phyloP scores from a whole-genome alignment of 257 asterid species.

The Nicotiana knightiana region DNA sequence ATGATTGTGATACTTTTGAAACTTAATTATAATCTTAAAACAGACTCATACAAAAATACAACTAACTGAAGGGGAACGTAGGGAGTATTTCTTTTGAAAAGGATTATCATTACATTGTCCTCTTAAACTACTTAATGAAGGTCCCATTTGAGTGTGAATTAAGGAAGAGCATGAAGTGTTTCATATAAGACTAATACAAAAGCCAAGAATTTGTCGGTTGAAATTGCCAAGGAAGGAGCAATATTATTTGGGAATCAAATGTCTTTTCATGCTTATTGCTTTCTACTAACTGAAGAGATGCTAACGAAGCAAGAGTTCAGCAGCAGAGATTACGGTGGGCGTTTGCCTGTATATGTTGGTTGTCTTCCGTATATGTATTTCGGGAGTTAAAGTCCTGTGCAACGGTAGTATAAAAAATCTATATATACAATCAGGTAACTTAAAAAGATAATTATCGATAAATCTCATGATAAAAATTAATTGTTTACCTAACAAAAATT shows the following conservation, averaged over 20 bases:
- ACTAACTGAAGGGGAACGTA: too few relatives aligned
- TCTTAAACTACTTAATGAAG: background rate
- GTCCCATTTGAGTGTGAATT: background rate
- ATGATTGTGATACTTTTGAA: too few relatives aligned
- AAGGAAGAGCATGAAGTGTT: background rate
- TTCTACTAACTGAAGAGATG: background rate
- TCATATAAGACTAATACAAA: background rate
- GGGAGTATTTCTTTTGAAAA: background rate
- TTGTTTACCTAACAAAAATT: too few relatives aligned
- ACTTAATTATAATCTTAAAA: too few relatives aligned
- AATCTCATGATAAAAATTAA: too few relatives aligned
- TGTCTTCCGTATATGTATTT: too few relatives aligned
- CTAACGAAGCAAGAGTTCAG: background rate
- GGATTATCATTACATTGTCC: background rate
- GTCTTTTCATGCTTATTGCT: background rate
- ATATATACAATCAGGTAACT: too few relatives aligned
- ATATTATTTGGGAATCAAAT: background rate
- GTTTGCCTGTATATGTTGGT: background rate
- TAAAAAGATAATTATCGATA: too few relatives aligned
- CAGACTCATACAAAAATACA: too few relatives aligned
- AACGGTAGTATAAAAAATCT: too few relatives aligned
- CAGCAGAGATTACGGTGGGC: background rate
- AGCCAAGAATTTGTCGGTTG: too few relatives aligned
- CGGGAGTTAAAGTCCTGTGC: too few relatives aligned
- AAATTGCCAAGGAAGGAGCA: background rate